Base-by-base conservation (phyloP, 1,139 yeast species). In the Protomyces gravidus region DNA sequence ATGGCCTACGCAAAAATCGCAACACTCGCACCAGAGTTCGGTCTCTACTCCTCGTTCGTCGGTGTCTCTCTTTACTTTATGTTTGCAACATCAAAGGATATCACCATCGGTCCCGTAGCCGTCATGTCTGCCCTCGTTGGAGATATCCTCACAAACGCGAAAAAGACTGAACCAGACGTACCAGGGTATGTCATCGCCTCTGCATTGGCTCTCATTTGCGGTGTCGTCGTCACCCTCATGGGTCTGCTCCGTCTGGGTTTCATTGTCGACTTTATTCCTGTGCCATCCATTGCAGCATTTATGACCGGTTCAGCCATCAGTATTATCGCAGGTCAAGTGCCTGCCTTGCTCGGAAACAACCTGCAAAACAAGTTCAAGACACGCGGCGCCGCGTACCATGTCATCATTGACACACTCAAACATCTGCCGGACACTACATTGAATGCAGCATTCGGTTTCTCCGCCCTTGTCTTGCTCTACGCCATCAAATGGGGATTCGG, bases 1-100 rank as follows among this genome's bases (percentile, higher is more conserved):
- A 89, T 90, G 97, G 89, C 96, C 0, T 90, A 90, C 70, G 97
- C 97, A 7, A 84, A 81, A 69, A 76, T 90, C 64, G 97, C 97
- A 2, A 83, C 88, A 2, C 78, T 90, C 63, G 78, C 83, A 4
- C 83, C 96, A 4, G 85, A 89, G 71, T 89, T 83, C 67, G 97
- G 97, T 56, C 79, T 90, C 55, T 90, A 90, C 73, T 87, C 96
- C 26, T 86, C 96, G 0, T 90, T 90, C 69, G 86, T 90, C 53
- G 97, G 97, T 69, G 95, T 89, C 17, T 81, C 89, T 70, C 81
- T 86, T 61, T 90, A 90, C 71, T 85, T 95, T 52, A 80, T 89
- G 68, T 90, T 90, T 71, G 97, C 97, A 15, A 90, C 97, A 17
- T 86, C 95, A 19, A 90, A 89, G 73, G 97, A 90, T 77, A 96